Evolutionary conservation across 805 yeast genomes (phyloP).

Genomic region (Grigorovia humatica): DNA sequence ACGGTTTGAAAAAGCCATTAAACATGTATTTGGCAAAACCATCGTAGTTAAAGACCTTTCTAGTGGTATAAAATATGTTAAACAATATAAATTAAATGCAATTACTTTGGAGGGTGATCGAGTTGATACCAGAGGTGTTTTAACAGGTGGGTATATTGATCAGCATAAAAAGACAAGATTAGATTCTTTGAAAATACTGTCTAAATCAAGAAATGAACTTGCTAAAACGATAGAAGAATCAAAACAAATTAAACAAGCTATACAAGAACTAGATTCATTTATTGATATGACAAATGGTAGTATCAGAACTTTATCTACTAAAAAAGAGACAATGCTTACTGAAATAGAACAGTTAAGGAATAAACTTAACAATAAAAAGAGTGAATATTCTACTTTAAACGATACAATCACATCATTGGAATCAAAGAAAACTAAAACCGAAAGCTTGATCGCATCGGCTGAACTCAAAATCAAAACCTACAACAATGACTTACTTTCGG

Average conservation of each 20-base stretch:
- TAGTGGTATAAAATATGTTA: constrained; percentile 58
- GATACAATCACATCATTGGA: constrained; percentile 34
- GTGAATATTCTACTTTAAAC: constrained; percentile 33
- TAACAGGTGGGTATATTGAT: constrained; percentile 83
- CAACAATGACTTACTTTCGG: constrained; percentile 39
- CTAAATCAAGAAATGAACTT: constrained; percentile 33
- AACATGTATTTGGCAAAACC: constrained; percentile 72
- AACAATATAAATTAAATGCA: constrained; percentile 51
- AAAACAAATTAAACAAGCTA: constrained; percentile 30
- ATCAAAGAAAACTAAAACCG: constrained; percentile 29
- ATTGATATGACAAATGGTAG: constrained; percentile 42
- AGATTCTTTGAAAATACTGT: constrained; percentile 53
- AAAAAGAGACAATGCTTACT: constrained; percentile 35
- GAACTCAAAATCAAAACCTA: constrained; percentile 35
- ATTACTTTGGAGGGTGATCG: constrained; percentile 90
- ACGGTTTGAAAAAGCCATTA: constrained; percentile 52
- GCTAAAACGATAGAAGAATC: constrained; percentile 30
- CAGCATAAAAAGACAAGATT: constrained; percentile 49
- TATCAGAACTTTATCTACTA: constrained; percentile 25
- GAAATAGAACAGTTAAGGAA: constrained; percentile 36
- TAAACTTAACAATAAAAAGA: constrained; percentile 33
- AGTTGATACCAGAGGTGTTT: constrained; percentile 71
- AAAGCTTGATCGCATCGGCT: constrained; percentile 25
- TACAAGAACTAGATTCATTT: constrained; percentile 39
- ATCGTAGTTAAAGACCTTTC: constrained; percentile 65